Percentiles rank a stretch among this genome's conserved stretches.
Conservation (phyloP, 2,329 filamentous ascomycete species). For the Phialemonium atrogriseum region DNA sequence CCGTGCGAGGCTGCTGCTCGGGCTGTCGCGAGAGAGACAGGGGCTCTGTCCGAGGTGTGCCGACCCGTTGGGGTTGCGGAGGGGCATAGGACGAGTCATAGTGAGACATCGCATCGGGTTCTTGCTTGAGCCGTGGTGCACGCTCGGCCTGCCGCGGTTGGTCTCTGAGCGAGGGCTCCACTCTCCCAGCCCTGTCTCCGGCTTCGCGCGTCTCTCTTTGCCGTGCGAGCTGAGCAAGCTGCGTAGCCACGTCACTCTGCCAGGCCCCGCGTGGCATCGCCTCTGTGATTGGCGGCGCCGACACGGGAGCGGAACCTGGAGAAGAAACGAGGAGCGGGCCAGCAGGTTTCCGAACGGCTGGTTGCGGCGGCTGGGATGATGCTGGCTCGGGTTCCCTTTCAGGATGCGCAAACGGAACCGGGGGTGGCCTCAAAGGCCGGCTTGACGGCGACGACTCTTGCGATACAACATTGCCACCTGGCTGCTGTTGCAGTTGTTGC, state of each 20-base stretch:
- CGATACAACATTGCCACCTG: slow-evolving; percentile 17
- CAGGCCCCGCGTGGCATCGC: slow-evolving; percentile 13
- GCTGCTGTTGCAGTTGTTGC: slow-evolving; percentile 21
- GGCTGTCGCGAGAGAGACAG: slow-evolving; percentile 28
- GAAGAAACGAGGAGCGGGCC: slow-evolving; percentile 11
- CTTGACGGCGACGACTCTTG: slow-evolving; percentile 39
- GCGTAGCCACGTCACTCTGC: slow-evolving; percentile 9
- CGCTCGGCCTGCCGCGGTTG: slow-evolving; percentile 15
- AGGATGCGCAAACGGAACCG: slow-evolving; percentile 31
- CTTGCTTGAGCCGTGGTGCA: slow-evolving; percentile 37
- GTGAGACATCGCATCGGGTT: slow-evolving; percentile 36
- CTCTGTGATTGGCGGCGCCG: slow-evolving; percentile 22
- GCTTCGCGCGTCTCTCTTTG: slow-evolving; percentile 10
- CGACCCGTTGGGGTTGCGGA: slow-evolving; percentile 28
- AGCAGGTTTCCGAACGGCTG: too few relatives aligned
- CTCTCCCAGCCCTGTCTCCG: slow-evolving; percentile 12
- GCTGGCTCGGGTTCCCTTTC: slow-evolving; percentile 33
- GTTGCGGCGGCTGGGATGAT: slow-evolving; percentile 24
- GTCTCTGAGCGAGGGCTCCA: slow-evolving; percentile 18
- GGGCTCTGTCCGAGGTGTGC: slow-evolving; percentile 31
- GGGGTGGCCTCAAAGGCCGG: slow-evolving; percentile 34
- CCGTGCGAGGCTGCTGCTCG: slow-evolving; percentile 31
- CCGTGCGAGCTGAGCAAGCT: slow-evolving; percentile 8
- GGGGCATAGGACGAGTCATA: slow-evolving; percentile 34
- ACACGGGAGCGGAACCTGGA: slow-evolving; percentile 15